phyloP scores from a whole-genome alignment of 163 green algal species.

The Scenedesmus sp. region DNA sequence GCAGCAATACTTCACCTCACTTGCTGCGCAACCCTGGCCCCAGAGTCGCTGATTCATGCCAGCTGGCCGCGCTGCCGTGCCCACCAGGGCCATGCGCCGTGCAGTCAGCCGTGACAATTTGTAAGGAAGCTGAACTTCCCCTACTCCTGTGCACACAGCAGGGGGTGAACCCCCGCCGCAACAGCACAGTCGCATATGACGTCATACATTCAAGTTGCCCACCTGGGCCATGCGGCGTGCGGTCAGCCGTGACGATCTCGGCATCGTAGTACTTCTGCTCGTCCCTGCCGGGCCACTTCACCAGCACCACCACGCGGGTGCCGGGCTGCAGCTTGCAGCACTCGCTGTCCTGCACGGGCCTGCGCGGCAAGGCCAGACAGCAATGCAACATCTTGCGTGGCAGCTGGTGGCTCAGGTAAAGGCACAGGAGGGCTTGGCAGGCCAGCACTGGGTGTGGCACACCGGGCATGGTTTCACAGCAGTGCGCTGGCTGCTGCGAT shows the following conservation, averaged over 20 bases:
- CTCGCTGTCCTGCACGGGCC: slow-evolving; percentile 44
- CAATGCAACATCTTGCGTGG: neutral
- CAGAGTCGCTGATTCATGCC: too few species aligned
- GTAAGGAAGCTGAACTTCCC: too few species aligned
- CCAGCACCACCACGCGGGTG: slow-evolving; percentile 33
- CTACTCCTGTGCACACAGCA: too few species aligned
- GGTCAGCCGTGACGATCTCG: slow-evolving; percentile 4
- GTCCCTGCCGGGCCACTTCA: neutral
- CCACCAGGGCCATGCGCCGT: too few species aligned
- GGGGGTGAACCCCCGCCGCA: too few species aligned
- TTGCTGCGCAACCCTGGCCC: neutral
- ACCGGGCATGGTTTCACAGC: too few species aligned
- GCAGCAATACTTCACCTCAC: neutral
- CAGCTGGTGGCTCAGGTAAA: neutral
- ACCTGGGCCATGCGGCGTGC: slow-evolving; percentile 24
- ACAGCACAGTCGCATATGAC: too few species aligned
- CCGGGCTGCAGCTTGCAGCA: slow-evolving; percentile 37
- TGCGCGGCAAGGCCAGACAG: neutral
- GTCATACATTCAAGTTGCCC: neutral
- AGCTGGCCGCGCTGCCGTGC: too few species aligned
- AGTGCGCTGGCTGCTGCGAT: too few species aligned
- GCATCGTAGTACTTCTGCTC: slow-evolving; percentile 43
- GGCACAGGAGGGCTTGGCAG: too few species aligned
- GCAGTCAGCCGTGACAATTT: too few species aligned
- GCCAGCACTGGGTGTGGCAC: neutral